A percentile compares a stretch with the other conserved stretches of the same genome.
These are phyloP conservation scores for Schizothecium vesticola DNA, from an alignment of 495 filamentous ascomycete species.

Conservation along the genomic window DNA sequence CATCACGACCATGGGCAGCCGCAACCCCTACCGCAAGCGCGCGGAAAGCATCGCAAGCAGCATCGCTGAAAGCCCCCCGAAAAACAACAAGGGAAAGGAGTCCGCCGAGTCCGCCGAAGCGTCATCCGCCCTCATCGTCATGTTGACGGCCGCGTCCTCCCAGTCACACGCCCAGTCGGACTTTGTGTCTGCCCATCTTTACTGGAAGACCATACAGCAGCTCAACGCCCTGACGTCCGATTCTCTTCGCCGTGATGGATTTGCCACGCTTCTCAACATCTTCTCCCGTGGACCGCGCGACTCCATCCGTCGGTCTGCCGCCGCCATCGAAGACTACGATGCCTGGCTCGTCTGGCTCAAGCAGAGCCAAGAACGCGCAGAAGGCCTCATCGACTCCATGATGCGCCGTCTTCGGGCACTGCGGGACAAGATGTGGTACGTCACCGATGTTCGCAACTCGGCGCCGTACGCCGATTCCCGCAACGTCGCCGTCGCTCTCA, in stretches of 20 bases:
- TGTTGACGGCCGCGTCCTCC: slow-evolving; percentile 62
- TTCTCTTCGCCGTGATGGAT: slow-evolving; percentile 59
- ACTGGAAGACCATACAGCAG: slow-evolving; percentile 62
- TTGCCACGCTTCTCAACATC: slow-evolving; percentile 62
- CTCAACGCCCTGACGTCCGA: slow-evolving; percentile 56
- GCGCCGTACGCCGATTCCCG: slow-evolving; percentile 83
- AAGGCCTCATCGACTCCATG: slow-evolving; percentile 60
- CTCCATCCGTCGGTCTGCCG: slow-evolving; percentile 57
- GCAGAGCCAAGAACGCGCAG: slow-evolving; percentile 65
- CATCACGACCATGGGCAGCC: slow-evolving; percentile 48
- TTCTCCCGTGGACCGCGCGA: slow-evolving; percentile 65
- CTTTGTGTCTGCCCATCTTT: slow-evolving; percentile 64
- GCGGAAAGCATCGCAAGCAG: slow-evolving; percentile 33
- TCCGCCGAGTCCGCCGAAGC: slow-evolving; percentile 26
- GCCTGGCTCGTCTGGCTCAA: slow-evolving; percentile 72
- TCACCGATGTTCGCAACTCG: slow-evolving; percentile 91
- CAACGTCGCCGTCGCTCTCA: slow-evolving; percentile 79
- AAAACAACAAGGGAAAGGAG: slow-evolving; percentile 30
- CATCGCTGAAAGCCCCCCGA: slow-evolving; percentile 28
- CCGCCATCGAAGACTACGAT: slow-evolving; percentile 66
- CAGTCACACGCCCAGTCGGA: slow-evolving; percentile 65
- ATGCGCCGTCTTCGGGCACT: slow-evolving; percentile 61
- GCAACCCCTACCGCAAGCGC: slow-evolving; percentile 49
- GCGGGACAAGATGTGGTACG: slow-evolving; percentile 98
- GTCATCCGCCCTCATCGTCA: slow-evolving; percentile 52